Evolutionary conservation across 2,329 filamentous ascomycete species (phyloP).

Genomic region (Fusarium sp.): DNA sequence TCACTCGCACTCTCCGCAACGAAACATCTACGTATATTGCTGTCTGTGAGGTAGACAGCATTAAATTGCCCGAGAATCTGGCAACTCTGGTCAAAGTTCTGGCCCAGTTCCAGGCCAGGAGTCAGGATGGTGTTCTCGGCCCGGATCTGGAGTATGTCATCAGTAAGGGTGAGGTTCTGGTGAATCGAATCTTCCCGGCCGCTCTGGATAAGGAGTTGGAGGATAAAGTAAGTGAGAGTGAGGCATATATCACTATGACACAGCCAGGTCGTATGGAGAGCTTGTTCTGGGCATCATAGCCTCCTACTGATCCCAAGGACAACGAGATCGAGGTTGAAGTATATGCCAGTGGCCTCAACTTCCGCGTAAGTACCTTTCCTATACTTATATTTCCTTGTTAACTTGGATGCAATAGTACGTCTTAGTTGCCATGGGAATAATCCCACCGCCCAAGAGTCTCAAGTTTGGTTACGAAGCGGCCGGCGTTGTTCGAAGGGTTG

Average conservation of each 20-base stretch:
- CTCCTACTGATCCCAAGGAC: neutral
- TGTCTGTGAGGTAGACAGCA: neutral
- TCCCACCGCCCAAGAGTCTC: neutral
- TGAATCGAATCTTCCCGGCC: neutral
- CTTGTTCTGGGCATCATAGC: neutral
- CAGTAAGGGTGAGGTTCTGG: neutral
- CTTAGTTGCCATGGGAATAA: neutral
- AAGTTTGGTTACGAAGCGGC: neutral
- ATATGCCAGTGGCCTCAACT: neutral
- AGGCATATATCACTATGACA: neutral
- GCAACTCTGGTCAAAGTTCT: neutral
- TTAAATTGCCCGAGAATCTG: neutral
- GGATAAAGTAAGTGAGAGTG: neutral
- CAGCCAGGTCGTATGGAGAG: neutral
- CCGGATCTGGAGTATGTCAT: neutral
- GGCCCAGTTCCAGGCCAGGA: neutral
- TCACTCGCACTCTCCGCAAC: neutral
- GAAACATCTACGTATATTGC: neutral
- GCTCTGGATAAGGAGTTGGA: neutral
- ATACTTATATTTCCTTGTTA: neutral
- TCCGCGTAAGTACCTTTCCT: neutral
- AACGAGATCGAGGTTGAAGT: neutral
- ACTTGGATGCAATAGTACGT: neutral
- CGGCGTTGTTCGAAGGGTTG: neutral
- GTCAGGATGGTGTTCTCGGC: neutral